Evolutionary conservation across 1,284 basidiomycete species (phyloP).

Genomic region (Cryptococcus sp.): DNA sequence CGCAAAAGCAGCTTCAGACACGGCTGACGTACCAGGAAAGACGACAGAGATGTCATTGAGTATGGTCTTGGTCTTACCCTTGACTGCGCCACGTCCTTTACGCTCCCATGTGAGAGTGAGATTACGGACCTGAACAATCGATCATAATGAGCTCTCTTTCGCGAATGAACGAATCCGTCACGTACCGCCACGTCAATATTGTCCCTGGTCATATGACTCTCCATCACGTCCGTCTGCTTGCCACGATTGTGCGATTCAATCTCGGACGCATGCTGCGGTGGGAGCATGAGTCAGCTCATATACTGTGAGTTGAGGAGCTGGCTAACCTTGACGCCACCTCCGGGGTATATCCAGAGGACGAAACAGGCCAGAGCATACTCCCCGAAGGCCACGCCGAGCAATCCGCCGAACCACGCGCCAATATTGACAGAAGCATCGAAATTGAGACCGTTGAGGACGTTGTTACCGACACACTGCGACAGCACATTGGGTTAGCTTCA

Average conservation of each 20-base stretch:
- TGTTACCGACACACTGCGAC: slow-evolving; percentile 53
- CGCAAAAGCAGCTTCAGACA: neutral
- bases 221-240: slow-evolving; percentile 46
- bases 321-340: slow-evolving; percentile 52
- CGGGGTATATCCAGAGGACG: slow-evolving; percentile 48
- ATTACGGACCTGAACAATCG: slow-evolving; percentile 29
- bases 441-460: slow-evolving; percentile 52
- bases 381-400: slow-evolving; percentile 50
- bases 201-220: slow-evolving; percentile 51
- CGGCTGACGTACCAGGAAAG: slow-evolving; percentile 49
- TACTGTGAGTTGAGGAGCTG: no score
- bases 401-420: slow-evolving; percentile 53
- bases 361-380: slow-evolving; percentile 49
- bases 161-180: neutral
- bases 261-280: slow-evolving; percentile 45
- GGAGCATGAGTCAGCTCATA: neutral
- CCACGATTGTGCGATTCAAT: slow-evolving; percentile 47
- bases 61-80: slow-evolving; percentile 49
- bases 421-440: slow-evolving; percentile 48
- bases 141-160: neutral
- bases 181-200: slow-evolving; percentile 50
- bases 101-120: slow-evolving; percentile 47
- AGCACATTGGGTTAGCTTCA: neutral
- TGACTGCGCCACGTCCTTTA: slow-evolving; percentile 32
- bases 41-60: slow-evolving; percentile 53